These are phyloP conservation scores for Annona cherimola DNA, from an alignment of 164 flowering plant species.

Conservation along the genomic window DNA sequence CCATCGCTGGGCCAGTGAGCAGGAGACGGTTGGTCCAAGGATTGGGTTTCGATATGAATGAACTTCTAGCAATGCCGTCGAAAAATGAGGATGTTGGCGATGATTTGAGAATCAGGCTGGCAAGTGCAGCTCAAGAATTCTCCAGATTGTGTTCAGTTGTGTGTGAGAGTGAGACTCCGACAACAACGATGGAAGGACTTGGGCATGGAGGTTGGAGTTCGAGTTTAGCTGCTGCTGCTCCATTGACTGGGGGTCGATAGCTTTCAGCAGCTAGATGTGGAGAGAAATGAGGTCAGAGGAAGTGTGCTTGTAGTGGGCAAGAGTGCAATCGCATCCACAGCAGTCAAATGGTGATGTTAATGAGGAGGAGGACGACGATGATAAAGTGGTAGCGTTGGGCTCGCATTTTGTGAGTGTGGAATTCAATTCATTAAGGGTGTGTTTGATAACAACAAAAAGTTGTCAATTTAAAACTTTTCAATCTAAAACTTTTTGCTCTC, in stretches of 20 bases:
- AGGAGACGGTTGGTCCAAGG: neutral
- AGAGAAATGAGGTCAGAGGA: neutral
- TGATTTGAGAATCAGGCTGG: too few relatives aligned
- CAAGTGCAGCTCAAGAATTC: neutral
- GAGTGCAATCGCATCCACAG: neutral
- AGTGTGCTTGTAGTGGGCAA: neutral
- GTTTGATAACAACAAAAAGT: too few relatives aligned
- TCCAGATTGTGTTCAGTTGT: neutral
- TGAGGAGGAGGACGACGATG: conserved; percentile 13
- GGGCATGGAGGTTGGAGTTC: neutral
- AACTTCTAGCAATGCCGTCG: neutral
- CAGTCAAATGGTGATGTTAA: neutral
- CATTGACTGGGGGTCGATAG: neutral
- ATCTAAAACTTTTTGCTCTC: too few relatives aligned
- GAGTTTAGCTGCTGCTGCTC: neutral
- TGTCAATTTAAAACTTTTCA: too few relatives aligned
- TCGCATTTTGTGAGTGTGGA: neutral
- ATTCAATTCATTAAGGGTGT: neutral
- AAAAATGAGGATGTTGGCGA: neutral
- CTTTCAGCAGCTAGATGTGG: conserved; percentile 1
- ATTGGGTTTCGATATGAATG: neutral
- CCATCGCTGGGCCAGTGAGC: neutral
- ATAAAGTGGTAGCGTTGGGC: conserved; percentile 24
- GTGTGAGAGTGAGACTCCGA: conserved; percentile 17
- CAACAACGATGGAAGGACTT: neutral